Percentiles rank a stretch among this genome's conserved stretches.
phyloP scores from a whole-genome alignment of 1,284 basidiomycete species.

The Hemileia vastatrix region DNA sequence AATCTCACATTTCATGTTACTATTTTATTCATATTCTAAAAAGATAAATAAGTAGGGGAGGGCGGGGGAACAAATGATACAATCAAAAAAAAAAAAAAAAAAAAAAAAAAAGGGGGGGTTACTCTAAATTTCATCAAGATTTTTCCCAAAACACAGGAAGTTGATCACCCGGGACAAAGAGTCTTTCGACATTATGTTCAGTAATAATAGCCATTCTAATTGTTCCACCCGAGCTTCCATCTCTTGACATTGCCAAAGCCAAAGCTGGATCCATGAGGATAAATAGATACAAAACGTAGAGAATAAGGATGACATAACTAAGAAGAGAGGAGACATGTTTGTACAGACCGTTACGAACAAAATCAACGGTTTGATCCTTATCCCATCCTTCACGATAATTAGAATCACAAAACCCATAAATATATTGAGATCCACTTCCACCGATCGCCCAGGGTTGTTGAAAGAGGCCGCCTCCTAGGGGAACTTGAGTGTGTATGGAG shows the following conservation, averaged over 20 bases:
- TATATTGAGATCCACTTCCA: constrained; percentile 95
- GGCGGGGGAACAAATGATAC: too few species aligned
- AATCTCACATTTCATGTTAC: too few species aligned
- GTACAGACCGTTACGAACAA: constrained; percentile 85
- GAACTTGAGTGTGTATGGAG: constrained; percentile 47
- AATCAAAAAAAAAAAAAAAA: too few species aligned
- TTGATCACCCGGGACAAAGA: constrained; percentile 74
- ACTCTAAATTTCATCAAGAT: constrained; percentile 7
- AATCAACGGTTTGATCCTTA: constrained; percentile 78
- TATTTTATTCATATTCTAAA: too few species aligned
- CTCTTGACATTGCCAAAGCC: constrained; percentile 89
- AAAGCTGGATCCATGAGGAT: constrained; percentile 55
- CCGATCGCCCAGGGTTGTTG: constrained; percentile 94
- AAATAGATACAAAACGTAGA: background rate
- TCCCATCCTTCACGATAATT: constrained; percentile 94
- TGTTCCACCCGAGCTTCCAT: constrained; percentile 94
- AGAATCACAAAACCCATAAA: constrained; percentile 98
- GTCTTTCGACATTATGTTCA: constrained; percentile 75
- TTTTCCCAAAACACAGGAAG: constrained; percentile 17
- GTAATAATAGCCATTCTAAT: constrained; percentile 97
- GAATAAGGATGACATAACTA: background rate
- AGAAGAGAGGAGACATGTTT: background rate
- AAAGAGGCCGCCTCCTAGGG: constrained; percentile 84
- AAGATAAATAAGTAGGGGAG: too few species aligned
- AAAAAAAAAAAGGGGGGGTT: too few species aligned